Conservation (phyloP, 2,329 filamentous ascomycete species). For the Aspergillus glaucus region DNA sequence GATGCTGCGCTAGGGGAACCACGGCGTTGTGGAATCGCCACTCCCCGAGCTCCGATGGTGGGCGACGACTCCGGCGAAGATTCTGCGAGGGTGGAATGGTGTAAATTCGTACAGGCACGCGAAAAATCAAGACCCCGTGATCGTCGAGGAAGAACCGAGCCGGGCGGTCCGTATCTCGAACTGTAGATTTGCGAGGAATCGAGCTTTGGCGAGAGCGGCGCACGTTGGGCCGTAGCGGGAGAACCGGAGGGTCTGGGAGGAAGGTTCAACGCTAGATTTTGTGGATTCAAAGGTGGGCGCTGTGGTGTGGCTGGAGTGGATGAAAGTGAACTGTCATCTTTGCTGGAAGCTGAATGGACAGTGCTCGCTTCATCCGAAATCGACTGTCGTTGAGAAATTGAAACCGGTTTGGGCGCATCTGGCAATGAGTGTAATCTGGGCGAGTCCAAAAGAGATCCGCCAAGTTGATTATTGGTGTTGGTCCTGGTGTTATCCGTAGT, state of each 20-base stretch:
- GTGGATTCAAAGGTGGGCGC: slow-evolving; percentile 56
- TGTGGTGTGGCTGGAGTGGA: slow-evolving; percentile 63
- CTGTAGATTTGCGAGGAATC: slow-evolving; percentile 80
- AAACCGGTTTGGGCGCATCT: slow-evolving; percentile 54
- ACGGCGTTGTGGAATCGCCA: slow-evolving; percentile 54
- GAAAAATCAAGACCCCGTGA: slow-evolving; percentile 91
- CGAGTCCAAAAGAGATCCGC: slow-evolving; percentile 22
- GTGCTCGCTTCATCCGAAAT: slow-evolving; percentile 46
- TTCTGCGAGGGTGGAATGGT: slow-evolving; percentile 90
- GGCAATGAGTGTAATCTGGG: slow-evolving; percentile 59
- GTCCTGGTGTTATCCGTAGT: slow-evolving; percentile 7
- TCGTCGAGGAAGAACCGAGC: slow-evolving; percentile 79
- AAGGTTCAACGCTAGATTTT: slow-evolving; percentile 66
- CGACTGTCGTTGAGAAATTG: slow-evolving; percentile 50
- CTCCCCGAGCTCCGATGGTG: slow-evolving; percentile 64
- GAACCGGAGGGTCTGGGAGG: slow-evolving; percentile 47
- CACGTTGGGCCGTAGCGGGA: slow-evolving; percentile 50
- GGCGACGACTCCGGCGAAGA: slow-evolving; percentile 88
- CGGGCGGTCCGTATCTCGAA: slow-evolving; percentile 79
- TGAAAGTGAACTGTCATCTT: slow-evolving; percentile 59
- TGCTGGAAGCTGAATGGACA: slow-evolving; percentile 43
- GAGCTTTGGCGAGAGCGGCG: slow-evolving; percentile 76
- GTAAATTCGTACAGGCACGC: slow-evolving; percentile 83
- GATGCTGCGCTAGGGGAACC: slow-evolving; percentile 55
- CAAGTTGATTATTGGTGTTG: slow-evolving; percentile 8